Base-by-base conservation (phyloP, 139 green algal genomes). In the Chlorella sp. region DNA sequence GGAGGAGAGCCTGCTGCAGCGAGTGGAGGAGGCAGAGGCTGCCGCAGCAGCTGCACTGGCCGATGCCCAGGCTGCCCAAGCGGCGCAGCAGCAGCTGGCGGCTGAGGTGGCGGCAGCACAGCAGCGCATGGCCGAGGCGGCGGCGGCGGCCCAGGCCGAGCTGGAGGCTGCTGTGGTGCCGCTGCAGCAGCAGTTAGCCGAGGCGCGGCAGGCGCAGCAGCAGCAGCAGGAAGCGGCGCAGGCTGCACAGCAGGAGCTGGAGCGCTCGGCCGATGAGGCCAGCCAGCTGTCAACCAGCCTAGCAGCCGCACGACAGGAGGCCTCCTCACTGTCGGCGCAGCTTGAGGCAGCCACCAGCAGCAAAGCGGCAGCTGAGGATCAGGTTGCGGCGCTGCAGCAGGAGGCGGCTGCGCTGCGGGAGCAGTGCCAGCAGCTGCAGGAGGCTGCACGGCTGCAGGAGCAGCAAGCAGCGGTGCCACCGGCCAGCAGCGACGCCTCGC, bases 121-220 rank as follows among this genome's bases (percentile, higher is more conserved):
- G 79, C 79, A 76, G 79, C 79, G 79, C 32, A 17, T 84, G 43
- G 38, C 46, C 8, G 62, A 58, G 64, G 43, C 44, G 4, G 79
- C 64, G 13, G 79, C 64, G 22, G 79, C 51, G n/a, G 79, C 79
- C 0, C 64, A 84, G 64, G 62, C 79, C 6, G 36, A 73, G 32
- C 43, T 76, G 43, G 79, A 67, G 6, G 79, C 62, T 0, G 64
- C 79, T 4, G 79, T 76, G 64, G 79, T 20, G 32, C 64, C 79
- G 19, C 79, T 84, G 79, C 44, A 76, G 64, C 79, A 84, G 79
- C 79, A 84, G 62, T 64, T 84, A n/a, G 79, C n/a, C 1, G 79
- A 34, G n/a, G 64, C 64, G 64, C 64, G 48, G 79, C 16, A 75
- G 40, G 64, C 43, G 13, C 64, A 32, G 11, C 36, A 46, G n/a